These are phyloP conservation scores for Alternaria arborescens DNA, from an alignment of 2,329 filamentous ascomycete genomes.

Conservation along the genomic window DNA sequence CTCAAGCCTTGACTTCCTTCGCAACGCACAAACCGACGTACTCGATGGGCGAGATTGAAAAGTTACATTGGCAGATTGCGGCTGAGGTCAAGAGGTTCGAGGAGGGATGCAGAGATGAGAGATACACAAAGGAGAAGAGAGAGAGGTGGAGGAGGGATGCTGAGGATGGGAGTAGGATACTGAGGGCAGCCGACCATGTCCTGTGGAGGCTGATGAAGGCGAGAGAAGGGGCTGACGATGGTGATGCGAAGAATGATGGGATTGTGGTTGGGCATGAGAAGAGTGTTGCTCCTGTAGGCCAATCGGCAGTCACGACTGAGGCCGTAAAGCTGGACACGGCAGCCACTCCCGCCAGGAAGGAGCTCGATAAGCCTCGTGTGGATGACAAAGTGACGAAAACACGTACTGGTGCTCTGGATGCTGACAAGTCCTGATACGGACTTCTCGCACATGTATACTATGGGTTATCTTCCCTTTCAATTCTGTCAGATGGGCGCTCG, in stretches of 20 bases:
- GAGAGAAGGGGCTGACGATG: not conserved
- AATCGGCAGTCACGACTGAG: not conserved
- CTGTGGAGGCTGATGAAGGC: conserved; percentile 22
- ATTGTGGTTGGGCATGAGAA: not conserved
- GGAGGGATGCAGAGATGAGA: conserved; percentile 10
- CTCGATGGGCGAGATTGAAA: conserved; percentile 31
- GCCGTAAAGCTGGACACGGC: not conserved
- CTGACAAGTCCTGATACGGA: not conserved
- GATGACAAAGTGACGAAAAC: not conserved
- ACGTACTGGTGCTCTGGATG: not conserved
- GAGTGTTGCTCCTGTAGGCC: not conserved
- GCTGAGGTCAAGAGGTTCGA: conserved; percentile 33
- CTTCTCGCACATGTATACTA: not conserved
- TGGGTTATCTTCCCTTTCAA: not conserved
- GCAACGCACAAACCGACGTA: conserved; percentile 25
- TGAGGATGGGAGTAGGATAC: conserved; percentile 32
- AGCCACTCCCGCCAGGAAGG: not conserved
- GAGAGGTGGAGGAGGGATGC: conserved; percentile 31
- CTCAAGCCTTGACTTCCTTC: conserved; percentile 6
- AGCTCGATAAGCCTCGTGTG: conserved; percentile 3
- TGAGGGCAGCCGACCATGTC: conserved; percentile 29
- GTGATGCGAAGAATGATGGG: not conserved
- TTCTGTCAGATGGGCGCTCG: not conserved
- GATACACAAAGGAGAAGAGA: conserved; percentile 17
- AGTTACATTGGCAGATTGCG: conserved; percentile 22